Base-by-base conservation (phyloP, 2,329 filamentous ascomycete species). In the Aspergillus hiratsukae region DNA sequence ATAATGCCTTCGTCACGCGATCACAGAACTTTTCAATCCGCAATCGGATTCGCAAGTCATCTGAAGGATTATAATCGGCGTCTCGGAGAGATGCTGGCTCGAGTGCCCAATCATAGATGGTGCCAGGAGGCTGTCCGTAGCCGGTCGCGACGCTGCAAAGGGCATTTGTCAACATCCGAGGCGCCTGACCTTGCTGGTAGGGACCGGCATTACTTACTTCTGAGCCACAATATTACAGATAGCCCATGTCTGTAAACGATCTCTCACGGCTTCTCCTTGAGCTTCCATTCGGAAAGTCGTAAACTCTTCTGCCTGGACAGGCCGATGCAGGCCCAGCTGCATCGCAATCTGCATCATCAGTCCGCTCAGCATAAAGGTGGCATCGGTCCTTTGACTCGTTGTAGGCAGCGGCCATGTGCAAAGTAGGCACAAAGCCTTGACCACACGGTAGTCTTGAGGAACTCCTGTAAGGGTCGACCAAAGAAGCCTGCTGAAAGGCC, bases 171-270 rank as follows among this genome's bases (percentile, higher is more conserved):
- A 65, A 61, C 28, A 41, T 27, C 27, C 4, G 14, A 46, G 23
- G 27, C 5, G 19, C 43, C 17, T 14, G 8, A 9, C 10, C 2
- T 46, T 46, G 19, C 43, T 46, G 23, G 2, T 11, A 21, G 21
- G 23, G 11, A 27, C 10, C 21, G 11, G 10, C 11, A 23, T 5
- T 4, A 68, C 77, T 68, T 68, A 83, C 81, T 83, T 84, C 62
- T 87, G 84, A n/a, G 84, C 83, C 9, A 87, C 83, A 55, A 87
- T 81, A 63, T 87, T 87, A 72, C 85, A 86, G 4, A 84, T 80
- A 1, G 83, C 82, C 85, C 85, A 88, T 2, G 85, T 87, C 64
- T 84, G 80, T 35, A 87, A 72, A 17, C 85, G 78, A 68, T 87
- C 85, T 40, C 82, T 80, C 54, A 86, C 77, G 54, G 86, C 84